phyloP scores from a whole-genome alignment of 1,284 basidiomycete species.

The Cutaneotrichosporon dermatis region DNA sequence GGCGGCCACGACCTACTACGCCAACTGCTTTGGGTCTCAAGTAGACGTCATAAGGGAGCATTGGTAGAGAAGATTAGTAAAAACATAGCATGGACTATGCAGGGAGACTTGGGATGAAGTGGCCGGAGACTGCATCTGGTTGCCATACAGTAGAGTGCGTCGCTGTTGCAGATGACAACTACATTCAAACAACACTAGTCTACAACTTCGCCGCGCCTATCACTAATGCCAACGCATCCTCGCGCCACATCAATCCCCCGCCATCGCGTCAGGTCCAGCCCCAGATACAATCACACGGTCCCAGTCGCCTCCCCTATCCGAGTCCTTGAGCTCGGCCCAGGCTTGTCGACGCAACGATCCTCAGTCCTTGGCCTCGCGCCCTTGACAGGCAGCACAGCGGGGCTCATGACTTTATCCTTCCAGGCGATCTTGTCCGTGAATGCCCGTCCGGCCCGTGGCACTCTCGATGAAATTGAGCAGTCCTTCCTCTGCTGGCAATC shows the following conservation, averaged over 20 bases:
- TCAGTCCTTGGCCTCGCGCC: background rate
- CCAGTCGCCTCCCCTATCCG: conserved; percentile 14
- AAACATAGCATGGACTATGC: too few relatives aligned
- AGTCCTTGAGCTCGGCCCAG: conserved; percentile 10
- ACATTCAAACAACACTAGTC: background rate
- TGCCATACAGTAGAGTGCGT: too few relatives aligned
- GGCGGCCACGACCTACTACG: conserved; percentile 19
- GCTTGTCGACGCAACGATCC: conserved; percentile 4
- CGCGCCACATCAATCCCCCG: conserved; percentile 9
- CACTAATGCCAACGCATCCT: conserved; percentile 1
- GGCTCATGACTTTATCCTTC: conserved; percentile 15
- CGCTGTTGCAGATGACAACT: background rate
- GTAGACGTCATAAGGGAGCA: background rate
- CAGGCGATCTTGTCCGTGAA: conserved; percentile 5
- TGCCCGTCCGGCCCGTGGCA: background rate
- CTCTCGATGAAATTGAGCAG: conserved; percentile 2
- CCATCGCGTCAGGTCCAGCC: conserved; percentile 1
- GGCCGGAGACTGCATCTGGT: too few relatives aligned
- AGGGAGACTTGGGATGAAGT: too few relatives aligned
- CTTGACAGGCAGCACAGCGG: conserved; percentile 1
- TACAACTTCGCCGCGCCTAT: background rate
- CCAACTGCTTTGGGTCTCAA: conserved; percentile 19
- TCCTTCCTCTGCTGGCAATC: conserved; percentile 6
- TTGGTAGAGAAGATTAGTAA: too few relatives aligned
- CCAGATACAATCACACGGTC: conserved; percentile 13